Evolutionary conservation across 192 early-diverging fungal species (phyloP).

Genomic region (Haplosporangium gracile): DNA sequence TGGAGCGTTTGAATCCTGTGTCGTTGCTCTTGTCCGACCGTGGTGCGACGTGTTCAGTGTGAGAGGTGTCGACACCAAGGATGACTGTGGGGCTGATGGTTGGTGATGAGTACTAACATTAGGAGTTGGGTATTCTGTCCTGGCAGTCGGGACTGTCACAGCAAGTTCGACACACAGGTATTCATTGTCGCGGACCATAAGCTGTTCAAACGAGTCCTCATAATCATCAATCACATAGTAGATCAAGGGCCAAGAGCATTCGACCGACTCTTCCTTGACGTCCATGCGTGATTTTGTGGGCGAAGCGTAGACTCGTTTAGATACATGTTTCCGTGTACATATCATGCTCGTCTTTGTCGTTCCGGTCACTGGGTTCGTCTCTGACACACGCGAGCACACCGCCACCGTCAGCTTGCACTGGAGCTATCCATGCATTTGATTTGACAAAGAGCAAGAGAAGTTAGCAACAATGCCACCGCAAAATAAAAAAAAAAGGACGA

Average conservation of each 20-base stretch:
- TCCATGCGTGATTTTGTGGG: slow-evolving; percentile 95
- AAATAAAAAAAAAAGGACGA: slow-evolving; percentile 5
- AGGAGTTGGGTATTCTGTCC: slow-evolving; percentile 15
- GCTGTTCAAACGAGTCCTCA: slow-evolving; percentile 90
- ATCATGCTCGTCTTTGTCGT: slow-evolving; percentile 72
- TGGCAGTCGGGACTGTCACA: slow-evolving; percentile 72
- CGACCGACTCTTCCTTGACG: slow-evolving; percentile 88
- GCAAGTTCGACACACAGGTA: slow-evolving; percentile 93
- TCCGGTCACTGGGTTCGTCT: slow-evolving; percentile 31
- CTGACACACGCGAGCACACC: slow-evolving; percentile 75
- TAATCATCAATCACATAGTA: slow-evolving; percentile 96
- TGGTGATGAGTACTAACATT: slow-evolving; percentile 37
- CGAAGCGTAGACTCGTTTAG: slow-evolving; percentile 86
- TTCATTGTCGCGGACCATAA: slow-evolving; percentile 87
- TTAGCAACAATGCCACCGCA: not conserved
- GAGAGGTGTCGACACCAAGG: slow-evolving; percentile 40
- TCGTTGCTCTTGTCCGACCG: not conserved
- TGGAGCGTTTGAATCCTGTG: slow-evolving; percentile 20
- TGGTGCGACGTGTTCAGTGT: slow-evolving; percentile 24
- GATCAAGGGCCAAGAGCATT: slow-evolving; percentile 91
- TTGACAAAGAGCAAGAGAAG: not conserved
- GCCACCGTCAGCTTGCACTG: slow-evolving; percentile 93
- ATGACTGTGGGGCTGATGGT: slow-evolving; percentile 48
- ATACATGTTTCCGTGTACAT: slow-evolving; percentile 79
- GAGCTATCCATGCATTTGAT: slow-evolving; percentile 51